phyloP scores from a whole-genome alignment of 2,329 filamentous ascomycete genomes.

The Aspergillus puulaauensis region DNA sequence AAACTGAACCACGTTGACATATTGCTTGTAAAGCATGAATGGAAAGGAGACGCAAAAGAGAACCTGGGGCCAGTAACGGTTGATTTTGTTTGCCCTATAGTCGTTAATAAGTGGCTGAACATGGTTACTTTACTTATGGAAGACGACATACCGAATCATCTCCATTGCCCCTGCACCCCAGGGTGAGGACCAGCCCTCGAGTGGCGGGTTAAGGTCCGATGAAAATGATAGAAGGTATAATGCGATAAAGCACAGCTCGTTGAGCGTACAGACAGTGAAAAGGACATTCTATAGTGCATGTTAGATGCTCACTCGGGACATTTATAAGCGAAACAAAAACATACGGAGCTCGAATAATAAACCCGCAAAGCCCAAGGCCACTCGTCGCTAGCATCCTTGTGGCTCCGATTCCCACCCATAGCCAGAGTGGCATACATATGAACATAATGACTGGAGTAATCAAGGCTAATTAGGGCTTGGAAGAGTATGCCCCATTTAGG shows the following conservation, averaged over 20 bases:
- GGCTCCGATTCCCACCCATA: conserved; percentile 79
- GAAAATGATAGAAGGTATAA: conserved; percentile 97
- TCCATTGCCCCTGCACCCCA: conserved; percentile 95
- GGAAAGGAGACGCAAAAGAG: conserved; percentile 77
- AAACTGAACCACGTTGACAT: conserved; percentile 91
- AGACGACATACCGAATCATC: conserved; percentile 59
- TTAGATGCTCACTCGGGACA: neutral
- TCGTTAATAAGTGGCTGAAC: neutral
- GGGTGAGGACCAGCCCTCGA: conserved; percentile 56
- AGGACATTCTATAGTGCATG: conserved; percentile 67
- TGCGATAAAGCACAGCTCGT: conserved; percentile 97
- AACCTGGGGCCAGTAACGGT: conserved; percentile 73
- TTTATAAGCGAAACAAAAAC: neutral
- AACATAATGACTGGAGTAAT: conserved; percentile 95
- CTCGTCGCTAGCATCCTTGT: conserved; percentile 89
- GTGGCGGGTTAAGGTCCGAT: conserved; percentile 67
- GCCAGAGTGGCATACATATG: conserved; percentile 96
- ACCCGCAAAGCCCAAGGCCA: conserved; percentile 89
- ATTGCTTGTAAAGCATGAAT: conserved; percentile 87
- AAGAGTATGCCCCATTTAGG: conserved; percentile 92
- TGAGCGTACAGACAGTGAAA: conserved; percentile 84
- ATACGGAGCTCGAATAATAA: conserved; percentile 31
- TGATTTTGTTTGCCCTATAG: conserved; percentile 80
- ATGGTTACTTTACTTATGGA: neutral
- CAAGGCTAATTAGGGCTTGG: conserved; percentile 87